Conservation (phyloP, 164 flowering plant species). For the Piper betle region DNA sequence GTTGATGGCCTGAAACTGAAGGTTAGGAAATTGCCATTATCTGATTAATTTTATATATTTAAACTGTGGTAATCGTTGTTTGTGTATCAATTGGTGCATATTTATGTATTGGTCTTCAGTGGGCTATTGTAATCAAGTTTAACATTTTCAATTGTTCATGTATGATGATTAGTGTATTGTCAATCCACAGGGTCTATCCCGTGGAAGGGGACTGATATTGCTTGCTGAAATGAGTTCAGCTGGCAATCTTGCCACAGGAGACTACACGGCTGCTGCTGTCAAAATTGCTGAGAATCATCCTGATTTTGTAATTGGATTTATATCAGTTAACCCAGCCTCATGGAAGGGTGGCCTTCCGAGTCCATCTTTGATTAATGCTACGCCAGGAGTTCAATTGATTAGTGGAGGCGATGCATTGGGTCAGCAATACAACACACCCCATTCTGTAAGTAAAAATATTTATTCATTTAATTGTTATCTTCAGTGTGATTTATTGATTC, state of each 20-base stretch:
- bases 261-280: slow-evolving; percentile 88
- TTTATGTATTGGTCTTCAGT: neutral
- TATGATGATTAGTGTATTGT: neutral
- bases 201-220: slow-evolving; percentile 78
- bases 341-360: slow-evolving; percentile 68
- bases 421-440: slow-evolving; percentile 92
- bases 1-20: slow-evolving; percentile 90
- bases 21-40: slow-evolving; percentile 23
- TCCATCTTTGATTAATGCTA: slow-evolving; percentile 81
- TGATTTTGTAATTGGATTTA: slow-evolving; percentile 95
- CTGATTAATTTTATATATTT: too few species aligned
- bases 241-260: slow-evolving; percentile 90
- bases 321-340: slow-evolving; percentile 94
- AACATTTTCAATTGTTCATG: neutral
- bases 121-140: neutral
- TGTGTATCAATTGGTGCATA: neutral
- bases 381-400: slow-evolving; percentile 55
- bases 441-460: slow-evolving; percentile 74
- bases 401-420: slow-evolving; percentile 86
- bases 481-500: too few species aligned
- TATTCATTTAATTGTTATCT: neutral
- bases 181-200: slow-evolving; percentile 63
- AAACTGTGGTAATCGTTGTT: neutral
- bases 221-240: slow-evolving; percentile 99
- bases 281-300: slow-evolving; percentile 85